A percentile compares a stretch with the other conserved stretches of the same genome.
phyloP scores from a whole-genome alignment of 139 green algal genomes.

The Chlorella ohadii region DNA sequence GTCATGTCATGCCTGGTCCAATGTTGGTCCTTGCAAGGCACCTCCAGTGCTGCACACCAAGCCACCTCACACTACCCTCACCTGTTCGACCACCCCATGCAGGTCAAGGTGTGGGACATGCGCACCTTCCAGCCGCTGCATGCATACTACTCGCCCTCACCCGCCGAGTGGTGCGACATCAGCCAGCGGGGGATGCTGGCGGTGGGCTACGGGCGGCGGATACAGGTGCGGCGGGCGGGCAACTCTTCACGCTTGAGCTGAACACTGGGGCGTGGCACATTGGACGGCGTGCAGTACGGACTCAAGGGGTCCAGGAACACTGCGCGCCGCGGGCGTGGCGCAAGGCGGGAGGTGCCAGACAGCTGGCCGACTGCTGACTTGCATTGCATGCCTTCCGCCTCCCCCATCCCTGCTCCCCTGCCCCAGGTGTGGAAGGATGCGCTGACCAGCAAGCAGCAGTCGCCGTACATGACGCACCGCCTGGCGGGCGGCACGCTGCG shows the following conservation, averaged over 20 bases:
- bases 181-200: constrained; percentile 94
- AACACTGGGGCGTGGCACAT: no score
- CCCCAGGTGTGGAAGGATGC: constrained; percentile 88
- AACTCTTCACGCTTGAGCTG: no score
- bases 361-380: no score
- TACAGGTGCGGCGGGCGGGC: constrained; percentile 65
- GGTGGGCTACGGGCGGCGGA: constrained; percentile 74
- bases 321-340: no score
- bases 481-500: constrained; percentile 54
- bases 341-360: no score
- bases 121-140: constrained; percentile 88
- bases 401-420: not conserved
- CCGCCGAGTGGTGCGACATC: constrained; percentile 82
- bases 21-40: no score
- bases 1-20: no score
- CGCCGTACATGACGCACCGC: constrained; percentile 91
- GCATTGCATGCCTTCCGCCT: not conserved
- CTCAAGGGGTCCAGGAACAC: no score
- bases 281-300: no score
- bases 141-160: constrained; percentile 85
- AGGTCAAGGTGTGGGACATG: constrained; percentile 94
- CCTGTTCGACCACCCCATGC: no score
- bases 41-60: no score
- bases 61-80: no score
- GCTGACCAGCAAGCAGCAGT: constrained; percentile 77